Evolutionary conservation across 306 rosid species (phyloP).

Genomic region (Sechiopsis laciniata): DNA sequence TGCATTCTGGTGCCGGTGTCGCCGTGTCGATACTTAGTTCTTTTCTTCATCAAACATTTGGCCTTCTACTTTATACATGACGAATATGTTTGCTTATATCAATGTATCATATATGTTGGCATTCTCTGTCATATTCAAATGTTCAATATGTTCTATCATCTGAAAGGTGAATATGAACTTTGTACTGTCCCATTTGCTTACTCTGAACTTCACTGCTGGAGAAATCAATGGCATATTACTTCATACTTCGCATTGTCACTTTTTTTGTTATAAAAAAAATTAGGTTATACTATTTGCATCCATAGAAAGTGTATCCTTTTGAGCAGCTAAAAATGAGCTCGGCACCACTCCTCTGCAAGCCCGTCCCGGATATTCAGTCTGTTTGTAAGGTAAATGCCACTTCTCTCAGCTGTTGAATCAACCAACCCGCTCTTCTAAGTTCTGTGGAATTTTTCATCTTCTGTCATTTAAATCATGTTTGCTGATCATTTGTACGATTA

Average conservation of each 20-base stretch:
- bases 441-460: background rate
- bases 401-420: background rate
- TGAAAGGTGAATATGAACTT: too few species aligned
- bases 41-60: slow-evolving; percentile 7
- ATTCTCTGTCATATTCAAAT: slow-evolving; percentile 9
- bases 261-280: background rate
- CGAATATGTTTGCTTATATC: background rate
- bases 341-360: too few species aligned
- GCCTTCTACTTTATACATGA: background rate
- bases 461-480: background rate
- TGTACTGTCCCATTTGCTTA: background rate
- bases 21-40: slow-evolving; percentile 38
- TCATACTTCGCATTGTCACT: background rate
- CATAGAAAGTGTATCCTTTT: background rate
- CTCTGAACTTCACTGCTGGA: background rate
- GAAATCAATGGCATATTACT: slow-evolving; percentile 13
- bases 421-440: background rate
- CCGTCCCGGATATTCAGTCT: background rate
- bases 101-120: background rate
- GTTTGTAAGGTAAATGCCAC: slow-evolving; percentile 9
- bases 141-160: background rate
- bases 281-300: background rate
- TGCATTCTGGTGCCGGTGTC: slow-evolving; percentile 87
- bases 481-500: background rate
- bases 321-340: too few species aligned